Percentiles rank a stretch among this genome's conserved stretches.
Evolutionary conservation across 768 basidiomycete genomes (phyloP).

Genomic region (Auricularia sp.): DNA sequence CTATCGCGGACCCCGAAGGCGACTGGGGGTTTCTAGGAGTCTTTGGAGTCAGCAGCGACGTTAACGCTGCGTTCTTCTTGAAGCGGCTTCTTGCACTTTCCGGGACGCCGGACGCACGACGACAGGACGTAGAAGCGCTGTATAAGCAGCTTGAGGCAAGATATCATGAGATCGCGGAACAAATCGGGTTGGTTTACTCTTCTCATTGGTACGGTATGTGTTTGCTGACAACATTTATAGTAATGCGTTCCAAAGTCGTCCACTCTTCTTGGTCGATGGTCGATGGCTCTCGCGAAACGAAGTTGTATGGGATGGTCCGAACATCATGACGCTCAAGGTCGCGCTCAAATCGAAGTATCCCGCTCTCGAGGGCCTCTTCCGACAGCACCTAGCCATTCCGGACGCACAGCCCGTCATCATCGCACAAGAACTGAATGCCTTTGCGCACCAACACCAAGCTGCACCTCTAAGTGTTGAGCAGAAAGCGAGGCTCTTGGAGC

Average conservation of each 20-base stretch:
- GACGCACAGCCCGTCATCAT: slow-evolving; percentile 11
- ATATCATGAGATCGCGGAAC: slow-evolving; percentile 12
- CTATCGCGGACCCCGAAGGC: slow-evolving; percentile 14
- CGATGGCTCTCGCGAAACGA: not conserved
- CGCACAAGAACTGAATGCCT: slow-evolving; percentile 10
- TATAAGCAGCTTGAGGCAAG: slow-evolving; percentile 17
- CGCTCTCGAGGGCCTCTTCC: slow-evolving; percentile 11
- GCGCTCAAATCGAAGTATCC: slow-evolving; percentile 10
- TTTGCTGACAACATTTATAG: slow-evolving; percentile 6
- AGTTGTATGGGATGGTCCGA: slow-evolving; percentile 12
- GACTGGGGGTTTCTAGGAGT: slow-evolving; percentile 13
- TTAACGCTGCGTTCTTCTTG: slow-evolving; percentile 13
- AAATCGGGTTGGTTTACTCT: slow-evolving; percentile 12
- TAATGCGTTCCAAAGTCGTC: slow-evolving; percentile 1
- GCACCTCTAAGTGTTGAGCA: not conserved
- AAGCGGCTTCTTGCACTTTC: slow-evolving; percentile 12
- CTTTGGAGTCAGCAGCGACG: slow-evolving; percentile 12
- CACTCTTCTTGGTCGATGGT: not conserved
- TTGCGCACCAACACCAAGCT: not conserved
- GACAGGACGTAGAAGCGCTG: slow-evolving; percentile 4
- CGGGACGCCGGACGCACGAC: not conserved
- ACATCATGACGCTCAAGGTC: slow-evolving; percentile 12
- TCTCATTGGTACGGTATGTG: slow-evolving; percentile 2
- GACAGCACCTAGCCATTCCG: slow-evolving; percentile 8
- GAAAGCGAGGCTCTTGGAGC: not conserved